A percentile compares a stretch with the other conserved stretches of the same genome.
Conservation (phyloP, 192 early-diverging fungal genomes). For the Phlyctochytrium planicorne region DNA sequence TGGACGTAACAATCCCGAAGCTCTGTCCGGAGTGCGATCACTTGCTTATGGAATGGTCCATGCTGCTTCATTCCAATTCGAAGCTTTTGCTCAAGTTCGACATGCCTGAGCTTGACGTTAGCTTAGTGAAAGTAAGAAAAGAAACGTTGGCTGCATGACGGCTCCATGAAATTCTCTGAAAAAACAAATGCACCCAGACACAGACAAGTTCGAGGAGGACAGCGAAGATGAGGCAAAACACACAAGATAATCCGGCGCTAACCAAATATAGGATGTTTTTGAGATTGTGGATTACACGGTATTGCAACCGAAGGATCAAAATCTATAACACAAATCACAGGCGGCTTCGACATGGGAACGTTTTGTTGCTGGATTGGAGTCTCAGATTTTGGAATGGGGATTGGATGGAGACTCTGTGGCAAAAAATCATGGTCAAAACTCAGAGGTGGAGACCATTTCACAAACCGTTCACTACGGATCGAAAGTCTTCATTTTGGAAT, state of each 20-base stretch:
- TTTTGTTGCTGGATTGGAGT: not conserved
- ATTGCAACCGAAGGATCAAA: not conserved
- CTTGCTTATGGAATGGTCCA: not conserved
- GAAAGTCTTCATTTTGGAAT: not conserved
- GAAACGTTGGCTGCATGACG: too few species aligned
- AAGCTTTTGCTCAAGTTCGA: not conserved
- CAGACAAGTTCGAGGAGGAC: not conserved
- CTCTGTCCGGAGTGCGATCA: not conserved
- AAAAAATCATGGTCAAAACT: too few species aligned
- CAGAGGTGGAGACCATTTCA: too few species aligned
- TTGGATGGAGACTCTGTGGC: not conserved
- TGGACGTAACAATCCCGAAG: not conserved
- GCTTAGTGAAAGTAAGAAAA: too few species aligned
- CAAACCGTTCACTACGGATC: too few species aligned
- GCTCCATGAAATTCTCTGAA: not conserved
- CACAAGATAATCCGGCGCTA: not conserved
- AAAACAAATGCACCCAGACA: conserved; percentile 1
- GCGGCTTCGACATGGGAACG: conserved; percentile 1
- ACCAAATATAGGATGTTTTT: not conserved
- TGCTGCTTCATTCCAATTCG: not conserved
- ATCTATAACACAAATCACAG: not conserved
- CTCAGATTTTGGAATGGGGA: not conserved
- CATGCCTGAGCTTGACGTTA: too few species aligned
- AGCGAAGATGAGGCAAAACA: not conserved
- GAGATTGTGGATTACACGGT: conserved; percentile 12